Percentiles rank a stretch among this genome's conserved stretches.
These are phyloP conservation scores for Centella asiatica DNA, from an alignment of 129 eudicot species.

Conservation along the genomic window DNA sequence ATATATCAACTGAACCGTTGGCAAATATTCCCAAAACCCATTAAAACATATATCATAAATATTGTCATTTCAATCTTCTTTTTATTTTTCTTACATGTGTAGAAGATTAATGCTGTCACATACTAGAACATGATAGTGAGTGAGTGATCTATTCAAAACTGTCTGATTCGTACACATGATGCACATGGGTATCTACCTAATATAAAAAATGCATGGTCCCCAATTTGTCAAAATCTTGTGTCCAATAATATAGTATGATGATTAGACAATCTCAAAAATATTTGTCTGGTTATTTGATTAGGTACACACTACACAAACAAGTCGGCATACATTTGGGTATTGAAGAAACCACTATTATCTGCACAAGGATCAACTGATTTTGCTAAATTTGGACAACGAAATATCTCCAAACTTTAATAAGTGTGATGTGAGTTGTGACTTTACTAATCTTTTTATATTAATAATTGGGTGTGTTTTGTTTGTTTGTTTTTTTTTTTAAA, in stretches of 20 bases:
- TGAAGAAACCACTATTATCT: background rate
- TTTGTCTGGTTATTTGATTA: conserved; percentile 17
- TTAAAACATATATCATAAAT: background rate
- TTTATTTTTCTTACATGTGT: background rate
- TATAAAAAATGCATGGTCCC: too few species aligned
- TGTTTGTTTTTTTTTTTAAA: conserved; percentile 2
- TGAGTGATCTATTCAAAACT: background rate
- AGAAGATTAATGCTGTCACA: background rate
- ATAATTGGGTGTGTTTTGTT: background rate
- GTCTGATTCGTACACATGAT: conserved; percentile 20
- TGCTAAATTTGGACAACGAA: conserved; percentile 9
- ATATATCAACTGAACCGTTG: conserved; percentile 3
- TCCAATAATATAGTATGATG: conserved; percentile 12
- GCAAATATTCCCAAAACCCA: conserved; percentile 7
- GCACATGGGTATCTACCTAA: conserved; percentile 35
- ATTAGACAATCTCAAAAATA: background rate
- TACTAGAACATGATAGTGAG: background rate
- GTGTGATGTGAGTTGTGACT: background rate
- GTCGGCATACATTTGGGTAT: conserved; percentile 17
- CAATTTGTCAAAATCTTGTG: conserved; percentile 11
- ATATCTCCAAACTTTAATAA: background rate
- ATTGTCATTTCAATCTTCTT: background rate
- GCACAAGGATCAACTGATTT: conserved; percentile 14
- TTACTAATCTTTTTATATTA: background rate
- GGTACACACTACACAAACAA: conserved; percentile 16